phyloP scores from a whole-genome alignment of 495 filamentous ascomycete species.

The Tuber aestivum region DNA sequence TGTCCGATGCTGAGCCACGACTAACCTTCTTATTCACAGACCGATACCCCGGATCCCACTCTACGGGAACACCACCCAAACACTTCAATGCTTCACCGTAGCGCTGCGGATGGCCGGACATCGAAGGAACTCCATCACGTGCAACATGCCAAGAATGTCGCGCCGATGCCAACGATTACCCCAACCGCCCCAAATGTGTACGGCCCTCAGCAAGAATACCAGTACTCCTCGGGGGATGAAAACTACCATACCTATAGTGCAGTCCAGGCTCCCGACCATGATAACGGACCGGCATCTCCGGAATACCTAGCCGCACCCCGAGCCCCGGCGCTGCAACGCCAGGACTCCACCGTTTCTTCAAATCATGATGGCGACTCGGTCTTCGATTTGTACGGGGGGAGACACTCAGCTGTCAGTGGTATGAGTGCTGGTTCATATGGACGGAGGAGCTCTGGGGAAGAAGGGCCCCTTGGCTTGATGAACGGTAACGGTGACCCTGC shows the following conservation, averaged over 20 bases:
- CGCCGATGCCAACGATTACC: background rate
- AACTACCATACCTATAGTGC: slow-evolving; percentile 19
- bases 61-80: slow-evolving; percentile 28
- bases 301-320: slow-evolving; percentile 36
- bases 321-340: slow-evolving; percentile 32
- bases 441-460: slow-evolving; percentile 19
- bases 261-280: slow-evolving; percentile 10
- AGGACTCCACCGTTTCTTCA: slow-evolving; percentile 40
- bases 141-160: slow-evolving; percentile 29
- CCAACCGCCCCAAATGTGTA: background rate
- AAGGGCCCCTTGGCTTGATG: slow-evolving; percentile 29
- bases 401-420: slow-evolving; percentile 34
- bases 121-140: slow-evolving; percentile 33
- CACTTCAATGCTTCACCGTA: slow-evolving; percentile 37
- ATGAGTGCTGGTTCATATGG: slow-evolving; percentile 11
- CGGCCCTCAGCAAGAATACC: slow-evolving; percentile 11
- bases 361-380: slow-evolving; percentile 43
- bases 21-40: slow-evolving; percentile 29
- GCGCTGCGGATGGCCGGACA: slow-evolving; percentile 22
- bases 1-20: slow-evolving; percentile 29
- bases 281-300: slow-evolving; percentile 30
- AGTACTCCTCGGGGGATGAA: slow-evolving; percentile 24
- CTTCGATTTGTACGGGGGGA: slow-evolving; percentile 40
- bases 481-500: slow-evolving; percentile 20
- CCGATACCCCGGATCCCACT: slow-evolving; percentile 36